Evolutionary conservation across 495 filamentous ascomycete genomes (phyloP).

Genomic region (Pyrenula aspistea): DNA sequence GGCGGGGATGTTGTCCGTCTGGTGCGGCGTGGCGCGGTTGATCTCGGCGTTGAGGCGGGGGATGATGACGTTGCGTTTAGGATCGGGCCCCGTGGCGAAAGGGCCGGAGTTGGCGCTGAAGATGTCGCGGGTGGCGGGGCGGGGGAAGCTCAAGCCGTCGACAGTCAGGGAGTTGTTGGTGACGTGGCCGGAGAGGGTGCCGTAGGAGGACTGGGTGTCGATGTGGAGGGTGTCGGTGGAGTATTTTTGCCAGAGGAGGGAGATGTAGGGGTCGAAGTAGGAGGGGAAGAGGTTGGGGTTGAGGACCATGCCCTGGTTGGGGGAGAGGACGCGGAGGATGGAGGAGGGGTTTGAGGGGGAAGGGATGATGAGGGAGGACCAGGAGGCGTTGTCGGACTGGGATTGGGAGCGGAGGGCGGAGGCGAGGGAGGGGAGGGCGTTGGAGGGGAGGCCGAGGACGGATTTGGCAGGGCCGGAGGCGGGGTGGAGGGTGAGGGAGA

Average conservation of each 20-base stretch:
- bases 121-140: conserved; percentile 51
- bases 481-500: conserved; percentile 47
- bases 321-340: conserved; percentile 47
- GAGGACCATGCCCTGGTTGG: conserved; percentile 48
- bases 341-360: conserved; percentile 10
- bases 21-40: conserved; percentile 51
- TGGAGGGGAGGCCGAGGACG: conserved; percentile 44
- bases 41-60: conserved; percentile 58
- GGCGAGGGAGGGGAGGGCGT: conserved; percentile 46
- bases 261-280: conserved; percentile 54
- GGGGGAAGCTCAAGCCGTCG: conserved; percentile 34
- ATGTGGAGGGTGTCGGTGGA: conserved; percentile 32
- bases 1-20: conserved; percentile 34
- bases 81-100: conserved; percentile 41
- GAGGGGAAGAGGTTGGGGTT: conserved; percentile 42
- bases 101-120: conserved; percentile 62
- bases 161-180: conserved; percentile 36
- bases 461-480: conserved; percentile 35
- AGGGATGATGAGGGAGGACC: conserved; percentile 50
- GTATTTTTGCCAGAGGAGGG: conserved; percentile 54
- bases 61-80: conserved; percentile 38
- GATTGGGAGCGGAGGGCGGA: conserved; percentile 39
- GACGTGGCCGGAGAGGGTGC: conserved; percentile 41
- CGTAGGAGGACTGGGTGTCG: conserved; percentile 48
- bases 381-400: conserved; percentile 41